Conservation (phyloP, 768 basidiomycete species). For the Termitomyces sp. region DNA sequence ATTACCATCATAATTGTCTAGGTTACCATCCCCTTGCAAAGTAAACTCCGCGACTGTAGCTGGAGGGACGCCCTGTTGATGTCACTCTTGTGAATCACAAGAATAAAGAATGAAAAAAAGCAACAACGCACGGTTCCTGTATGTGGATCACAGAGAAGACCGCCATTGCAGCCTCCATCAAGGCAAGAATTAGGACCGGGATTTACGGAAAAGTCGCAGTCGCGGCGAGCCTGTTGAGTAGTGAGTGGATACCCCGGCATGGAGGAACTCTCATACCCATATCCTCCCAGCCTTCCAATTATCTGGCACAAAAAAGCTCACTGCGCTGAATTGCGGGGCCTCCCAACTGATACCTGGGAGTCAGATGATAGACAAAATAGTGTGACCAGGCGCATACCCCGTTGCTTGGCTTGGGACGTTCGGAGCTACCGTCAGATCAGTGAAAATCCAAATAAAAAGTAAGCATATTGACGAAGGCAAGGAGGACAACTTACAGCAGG, state of each 20-base stretch:
- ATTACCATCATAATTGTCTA: no score
- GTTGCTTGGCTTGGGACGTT: conserved; percentile 37
- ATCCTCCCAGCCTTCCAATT: conserved; percentile 64
- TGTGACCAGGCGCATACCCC: conserved; percentile 33
- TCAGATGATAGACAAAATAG: neutral
- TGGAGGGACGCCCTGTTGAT: no score
- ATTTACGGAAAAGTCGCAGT: conserved; percentile 55
- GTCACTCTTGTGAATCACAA: neutral
- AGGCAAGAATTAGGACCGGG: conserved; percentile 57
- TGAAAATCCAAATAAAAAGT: no score
- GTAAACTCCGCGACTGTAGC: no score
- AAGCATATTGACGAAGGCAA: no score
- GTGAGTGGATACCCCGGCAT: neutral
- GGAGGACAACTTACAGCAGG: no score
- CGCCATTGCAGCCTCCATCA: conserved; percentile 28
- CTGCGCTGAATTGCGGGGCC: conserved; percentile 14
- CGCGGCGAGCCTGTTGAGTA: conserved; percentile 47
- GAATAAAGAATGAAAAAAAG: neutral
- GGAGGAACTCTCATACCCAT: conserved; percentile 30
- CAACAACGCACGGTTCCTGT: conserved; percentile 40
- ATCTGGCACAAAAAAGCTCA: conserved; percentile 47
- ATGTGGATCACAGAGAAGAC: neutral
- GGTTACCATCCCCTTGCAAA: no score
- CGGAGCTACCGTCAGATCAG: conserved; percentile 26
- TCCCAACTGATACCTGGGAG: conserved; percentile 29